phyloP scores from a whole-genome alignment of 441 rosid genomes.

The Gossypium gossypioides region DNA sequence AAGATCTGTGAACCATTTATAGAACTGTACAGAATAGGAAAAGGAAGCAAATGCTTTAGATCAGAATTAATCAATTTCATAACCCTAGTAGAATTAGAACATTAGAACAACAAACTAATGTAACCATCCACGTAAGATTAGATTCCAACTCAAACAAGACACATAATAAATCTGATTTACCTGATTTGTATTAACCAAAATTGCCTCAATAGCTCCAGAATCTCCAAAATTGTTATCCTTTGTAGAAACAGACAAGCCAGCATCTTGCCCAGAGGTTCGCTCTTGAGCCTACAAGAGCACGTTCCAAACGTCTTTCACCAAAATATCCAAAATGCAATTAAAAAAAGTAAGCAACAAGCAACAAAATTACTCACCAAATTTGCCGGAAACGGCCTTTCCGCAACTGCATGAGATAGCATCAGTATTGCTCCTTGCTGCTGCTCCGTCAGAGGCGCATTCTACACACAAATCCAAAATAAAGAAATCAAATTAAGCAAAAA shows the following conservation, averaged over 20 bases:
- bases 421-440: conserved; percentile 71
- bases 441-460: conserved; percentile 85
- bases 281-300: conserved; percentile 46
- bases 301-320: conserved; percentile 10
- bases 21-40: conserved; percentile 46
- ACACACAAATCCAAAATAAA: conserved; percentile 8
- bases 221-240: conserved; percentile 44
- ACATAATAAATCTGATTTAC: conserved; percentile 19
- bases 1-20: conserved; percentile 96
- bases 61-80: background rate
- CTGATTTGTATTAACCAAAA: conserved; percentile 82
- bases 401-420: conserved; percentile 55
- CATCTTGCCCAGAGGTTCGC: conserved; percentile 43
- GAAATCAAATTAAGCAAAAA: conserved; percentile 2
- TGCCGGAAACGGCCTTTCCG: conserved; percentile 75
- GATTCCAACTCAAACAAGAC: conserved; percentile 3
- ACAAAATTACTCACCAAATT: conserved; percentile 41
- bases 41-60: conserved; percentile 1
- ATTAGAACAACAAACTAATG: background rate
- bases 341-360: background rate
- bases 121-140: background rate
- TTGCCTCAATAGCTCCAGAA: conserved; percentile 63
- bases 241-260: conserved; percentile 43
- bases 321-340: background rate
- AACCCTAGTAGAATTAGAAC: background rate